Evolutionary conservation across 2,329 filamentous ascomycete species (phyloP), one percentile per base, ranked within the genome.

Genomic region (Cytospora schulzeri): DNA sequence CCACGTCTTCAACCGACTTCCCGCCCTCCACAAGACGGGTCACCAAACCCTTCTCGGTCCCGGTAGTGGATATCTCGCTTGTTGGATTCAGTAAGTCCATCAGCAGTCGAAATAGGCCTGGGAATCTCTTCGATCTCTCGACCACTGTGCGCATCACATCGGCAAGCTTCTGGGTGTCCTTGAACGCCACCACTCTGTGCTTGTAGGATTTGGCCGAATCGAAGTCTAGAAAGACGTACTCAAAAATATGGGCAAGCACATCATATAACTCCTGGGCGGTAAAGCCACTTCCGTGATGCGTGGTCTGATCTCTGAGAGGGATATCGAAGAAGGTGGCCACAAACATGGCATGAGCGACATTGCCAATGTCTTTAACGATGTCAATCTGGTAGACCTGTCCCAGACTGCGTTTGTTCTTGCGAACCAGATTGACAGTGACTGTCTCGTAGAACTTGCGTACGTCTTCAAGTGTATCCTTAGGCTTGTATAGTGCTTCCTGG

Each of bases 191-290:
- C 51, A 74, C 79, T 31, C 76, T 81, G 64, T 76, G 76, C 68
- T 75, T 82, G 55, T 57, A 57, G 15, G 55, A 57, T 38, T 24
- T 41, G 55, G 55, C 33, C n/a, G 33, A 73, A 69, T 86, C 79
- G 28, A 83, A 68, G 71, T 85, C 79, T 71, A 83, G 78, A 77
- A 85, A 81, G 67, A 85, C 77, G 70, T 80, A 76, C 59, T 79
- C 80, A 74, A 84, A 87, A 62, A 86, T 78, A 22, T 83, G 79
- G 3, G 82, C 77, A 55, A 85, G 77, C n/a, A 80, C 77, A 75
- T 80, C 81, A 72, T 82, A 84, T 14, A 57, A 4, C 35, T 57
- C 31, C 15, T 26, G 55, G 14, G 22, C n/a, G 31, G 55, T 57
- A 22, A 57, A 24, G 11, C 55, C 26, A 26, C 7, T 19, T 11